Evolutionary conservation across 768 basidiomycete species (phyloP).

Genomic region (Tylopilus balloui): DNA sequence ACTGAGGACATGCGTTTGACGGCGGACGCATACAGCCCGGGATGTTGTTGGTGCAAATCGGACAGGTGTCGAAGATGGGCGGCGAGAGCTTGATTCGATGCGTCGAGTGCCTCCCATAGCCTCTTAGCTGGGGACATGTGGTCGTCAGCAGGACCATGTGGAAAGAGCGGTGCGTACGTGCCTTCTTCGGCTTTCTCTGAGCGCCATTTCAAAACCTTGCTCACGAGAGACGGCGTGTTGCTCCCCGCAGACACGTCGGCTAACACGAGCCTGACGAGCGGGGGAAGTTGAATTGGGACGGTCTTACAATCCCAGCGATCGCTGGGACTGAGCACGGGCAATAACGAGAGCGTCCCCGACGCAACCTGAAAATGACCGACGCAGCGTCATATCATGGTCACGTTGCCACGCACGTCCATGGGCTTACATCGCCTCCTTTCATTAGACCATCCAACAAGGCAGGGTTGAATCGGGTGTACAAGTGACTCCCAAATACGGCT

Average conservation of each 20-base stretch:
- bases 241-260: conserved; percentile 97
- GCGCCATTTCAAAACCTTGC: conserved; percentile 89
- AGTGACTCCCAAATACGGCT: conserved; percentile 90
- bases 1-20: conserved; percentile 60
- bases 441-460: conserved; percentile 28
- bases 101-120: conserved; percentile 62
- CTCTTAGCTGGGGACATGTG: conserved; percentile 44
- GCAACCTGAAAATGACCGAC: conserved; percentile 10
- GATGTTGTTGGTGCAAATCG: conserved; percentile 44
- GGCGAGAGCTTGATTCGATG: conserved; percentile 57
- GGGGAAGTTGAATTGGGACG: conserved; percentile 76
- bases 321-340: conserved; percentile 58
- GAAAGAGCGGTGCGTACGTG: conserved; percentile 16
- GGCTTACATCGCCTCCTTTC: conserved; percentile 23
- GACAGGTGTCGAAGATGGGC: conserved; percentile 49
- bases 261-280: conserved; percentile 75
- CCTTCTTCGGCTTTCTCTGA: conserved; percentile 58
- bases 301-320: conserved; percentile 66
- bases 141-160: neutral
- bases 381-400: neutral
- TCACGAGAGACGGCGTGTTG: conserved; percentile 91
- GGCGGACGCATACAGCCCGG: conserved; percentile 47
- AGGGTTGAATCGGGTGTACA: conserved; percentile 86
- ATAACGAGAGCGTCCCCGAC: conserved; percentile 23
- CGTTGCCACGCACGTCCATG: neutral